Conservation (phyloP, 257 asterid species). For the Gentiana dahurica region DNA sequence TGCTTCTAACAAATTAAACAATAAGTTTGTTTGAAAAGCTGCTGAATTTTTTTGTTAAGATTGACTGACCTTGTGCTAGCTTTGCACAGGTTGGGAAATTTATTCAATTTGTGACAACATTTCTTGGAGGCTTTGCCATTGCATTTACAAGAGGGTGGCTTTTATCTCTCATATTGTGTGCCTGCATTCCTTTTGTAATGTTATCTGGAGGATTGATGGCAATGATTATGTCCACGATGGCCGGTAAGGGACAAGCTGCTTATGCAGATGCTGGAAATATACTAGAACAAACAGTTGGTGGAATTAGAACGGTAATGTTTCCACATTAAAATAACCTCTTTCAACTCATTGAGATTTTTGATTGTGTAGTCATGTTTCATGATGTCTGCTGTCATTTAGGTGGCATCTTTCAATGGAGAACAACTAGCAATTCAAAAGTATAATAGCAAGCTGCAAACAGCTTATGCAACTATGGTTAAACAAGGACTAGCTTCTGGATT, state of each 20-base stretch:
- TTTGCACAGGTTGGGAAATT: slow-evolving; percentile 45
- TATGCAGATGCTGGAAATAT: slow-evolving; percentile 71
- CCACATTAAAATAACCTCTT: not conserved
- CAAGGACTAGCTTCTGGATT: slow-evolving; percentile 55
- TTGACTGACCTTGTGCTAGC: not conserved
- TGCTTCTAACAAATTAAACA: not conserved
- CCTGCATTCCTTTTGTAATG: slow-evolving; percentile 39
- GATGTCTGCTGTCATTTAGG: slow-evolving; percentile 22
- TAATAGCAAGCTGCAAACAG: slow-evolving; percentile 27
- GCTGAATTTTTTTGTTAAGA: not conserved
- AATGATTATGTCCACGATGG: slow-evolving; percentile 37
- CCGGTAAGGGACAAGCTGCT: slow-evolving; percentile 48
- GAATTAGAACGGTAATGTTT: slow-evolving; percentile 55
- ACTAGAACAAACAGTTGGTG: slow-evolving; percentile 65
- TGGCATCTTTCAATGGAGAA: slow-evolving; percentile 66
- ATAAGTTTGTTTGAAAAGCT: too few species aligned
- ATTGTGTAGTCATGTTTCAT: not conserved
- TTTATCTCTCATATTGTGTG: slow-evolving; percentile 31
- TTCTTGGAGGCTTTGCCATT: slow-evolving; percentile 45
- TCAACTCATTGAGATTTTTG: not conserved
- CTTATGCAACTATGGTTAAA: slow-evolving; percentile 27
- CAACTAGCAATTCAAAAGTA: slow-evolving; percentile 35
- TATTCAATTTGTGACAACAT: slow-evolving; percentile 40
- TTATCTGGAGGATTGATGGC: slow-evolving; percentile 31
- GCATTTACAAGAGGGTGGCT: slow-evolving; percentile 58